These are phyloP conservation scores for Eucalyptus virginea DNA, from an alignment of 345 rosid species.

Conservation along the genomic window DNA sequence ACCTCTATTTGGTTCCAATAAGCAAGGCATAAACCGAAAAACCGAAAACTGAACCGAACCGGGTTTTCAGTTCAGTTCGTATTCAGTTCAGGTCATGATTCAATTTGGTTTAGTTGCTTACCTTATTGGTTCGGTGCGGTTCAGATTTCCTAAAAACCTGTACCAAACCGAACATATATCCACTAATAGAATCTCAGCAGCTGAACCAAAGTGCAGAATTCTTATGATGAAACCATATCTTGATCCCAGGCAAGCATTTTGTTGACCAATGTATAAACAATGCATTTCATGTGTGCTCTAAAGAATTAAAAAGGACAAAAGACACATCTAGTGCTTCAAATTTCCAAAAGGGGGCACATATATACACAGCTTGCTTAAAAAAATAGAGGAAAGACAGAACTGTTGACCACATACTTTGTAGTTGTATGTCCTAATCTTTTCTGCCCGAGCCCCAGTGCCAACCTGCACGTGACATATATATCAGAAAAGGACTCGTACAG, in stretches of 20 bases:
- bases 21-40: no score
- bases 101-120: no score
- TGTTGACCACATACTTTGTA: slow-evolving; percentile 43
- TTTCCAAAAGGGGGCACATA: not conserved
- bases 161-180: no score
- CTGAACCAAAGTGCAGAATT: not conserved
- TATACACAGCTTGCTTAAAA: not conserved
- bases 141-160: no score
- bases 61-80: no score
- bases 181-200: not conserved
- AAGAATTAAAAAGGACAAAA: not conserved
- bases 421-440: slow-evolving; percentile 91
- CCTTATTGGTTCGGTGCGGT: no score
- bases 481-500: not conserved
- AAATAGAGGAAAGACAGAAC: not conserved
- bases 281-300: not conserved
- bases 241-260: not conserved
- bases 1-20: no score
- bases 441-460: slow-evolving; percentile 94
- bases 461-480: slow-evolving; percentile 27
- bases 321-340: not conserved
- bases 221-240: not conserved
- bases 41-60: no score
- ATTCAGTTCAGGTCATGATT: no score
- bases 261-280: not conserved